These are phyloP conservation scores for Kwoniella europaea DNA, from an alignment of 768 basidiomycete genomes.

Conservation along the genomic window DNA sequence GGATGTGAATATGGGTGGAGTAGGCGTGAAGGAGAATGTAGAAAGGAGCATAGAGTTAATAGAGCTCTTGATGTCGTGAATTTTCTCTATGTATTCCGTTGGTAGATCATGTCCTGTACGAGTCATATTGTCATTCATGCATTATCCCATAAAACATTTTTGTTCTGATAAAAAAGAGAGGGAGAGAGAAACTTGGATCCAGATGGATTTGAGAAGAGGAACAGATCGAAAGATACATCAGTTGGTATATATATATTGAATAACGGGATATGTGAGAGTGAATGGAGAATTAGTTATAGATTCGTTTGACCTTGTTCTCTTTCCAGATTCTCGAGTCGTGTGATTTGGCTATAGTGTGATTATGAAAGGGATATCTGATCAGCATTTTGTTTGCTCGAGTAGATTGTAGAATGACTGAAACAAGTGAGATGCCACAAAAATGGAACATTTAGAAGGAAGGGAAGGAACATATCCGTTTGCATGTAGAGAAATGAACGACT, in stretches of 20 bases:
- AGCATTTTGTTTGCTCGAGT: not conserved
- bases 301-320: slow-evolving; percentile 24
- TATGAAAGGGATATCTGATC: not conserved
- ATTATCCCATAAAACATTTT: not conserved
- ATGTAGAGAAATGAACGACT: not conserved
- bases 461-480: too few species aligned
- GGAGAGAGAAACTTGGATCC: not conserved
- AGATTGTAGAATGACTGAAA: too few species aligned
- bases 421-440: too few species aligned
- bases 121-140: too few species aligned
- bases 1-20: not conserved
- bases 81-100: not conserved
- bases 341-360: slow-evolving; percentile 60
- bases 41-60: not conserved
- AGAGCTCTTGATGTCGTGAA: not conserved
- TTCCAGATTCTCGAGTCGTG: slow-evolving; percentile 43
- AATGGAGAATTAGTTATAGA: not conserved
- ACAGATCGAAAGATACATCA: not conserved
- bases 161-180: not conserved
- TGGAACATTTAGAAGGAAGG: too few species aligned
- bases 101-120: too few species aligned
- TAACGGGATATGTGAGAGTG: too few species aligned
- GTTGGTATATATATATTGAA: too few species aligned
- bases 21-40: not conserved
- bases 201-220: not conserved